Base-by-base conservation (phyloP, 768 basidiomycete species). In the Tylopilus felleus region DNA sequence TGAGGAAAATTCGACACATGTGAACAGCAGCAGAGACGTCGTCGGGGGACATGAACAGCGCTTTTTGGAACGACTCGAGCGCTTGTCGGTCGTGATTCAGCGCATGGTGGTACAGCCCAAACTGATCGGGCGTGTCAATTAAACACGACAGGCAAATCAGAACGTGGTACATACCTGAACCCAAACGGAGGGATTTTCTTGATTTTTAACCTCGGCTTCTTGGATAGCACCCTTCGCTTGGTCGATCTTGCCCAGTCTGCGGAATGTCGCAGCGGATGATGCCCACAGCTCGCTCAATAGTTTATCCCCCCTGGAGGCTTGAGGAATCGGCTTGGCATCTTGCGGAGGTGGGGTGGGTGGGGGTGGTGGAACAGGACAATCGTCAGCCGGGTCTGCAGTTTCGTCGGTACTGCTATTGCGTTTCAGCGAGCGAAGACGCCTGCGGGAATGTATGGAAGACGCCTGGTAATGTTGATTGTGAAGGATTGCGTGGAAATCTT, bases 191-290 rank as follows among this genome's bases (percentile, higher is more conserved):
- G 91, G 83, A 68, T 96, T 94, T 23, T 81, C 80, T 59, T 91
- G 87, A 65, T 96, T 92, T 59, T 82, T 78, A 4, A 88, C 84
- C 67, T 99, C 96, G 0, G 96, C 97, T 71, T 99, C 96, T 66
- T 93, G 92, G 42, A 98, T 93, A 2, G 96, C 87, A 12, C 85
- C 95, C 47, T 84, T 83, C 1, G 90, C 86, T 62, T 98, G 92
- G 54, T 97, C 95, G 50, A 91, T 80, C 73, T 93, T 93, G 12
- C 91, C 91, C 51, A 89, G 74, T 55, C 97, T 75, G 43, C 97
- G 78, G 74, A 98, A 98, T 0, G 92, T 97, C 16, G 97, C 93
- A 1, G 96, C 92, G 8, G 88, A 90, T 80, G 93, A 91, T 6
- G 97, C 72, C 97, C 97, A 99, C 8, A 98, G 73, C 60, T 93